Conservation (phyloP, 1,139 yeast genomes). For the Saccharomyces hybrid region DNA sequence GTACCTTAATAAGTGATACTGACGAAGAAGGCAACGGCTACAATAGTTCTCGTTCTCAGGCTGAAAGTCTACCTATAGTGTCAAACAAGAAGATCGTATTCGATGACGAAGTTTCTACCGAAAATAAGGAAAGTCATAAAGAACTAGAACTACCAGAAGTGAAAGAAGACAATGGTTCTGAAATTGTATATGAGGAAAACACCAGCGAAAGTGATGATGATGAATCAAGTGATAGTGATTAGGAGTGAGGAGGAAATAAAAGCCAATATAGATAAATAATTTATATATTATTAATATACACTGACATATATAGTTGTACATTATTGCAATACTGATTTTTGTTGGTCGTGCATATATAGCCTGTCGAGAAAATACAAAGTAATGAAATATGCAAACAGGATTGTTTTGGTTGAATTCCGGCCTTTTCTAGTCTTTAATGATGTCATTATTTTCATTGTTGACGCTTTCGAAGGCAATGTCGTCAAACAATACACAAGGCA, state of each 20-base stretch:
- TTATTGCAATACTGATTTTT: not conserved
- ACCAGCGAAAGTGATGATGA: constrained; percentile 25
- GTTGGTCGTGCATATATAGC: not conserved
- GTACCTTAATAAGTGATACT: constrained; percentile 47
- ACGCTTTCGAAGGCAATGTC: no score
- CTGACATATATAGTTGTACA: not conserved
- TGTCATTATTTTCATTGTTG: no score
- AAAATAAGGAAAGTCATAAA: constrained; percentile 31
- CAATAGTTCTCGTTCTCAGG: constrained; percentile 22
- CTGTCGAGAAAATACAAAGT: no score
- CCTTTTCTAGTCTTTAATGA: no score
- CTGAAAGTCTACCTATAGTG: constrained; percentile 34
- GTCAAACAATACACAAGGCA: no score
- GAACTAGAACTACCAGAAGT: constrained; percentile 28
- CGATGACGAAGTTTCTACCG: constrained; percentile 34
- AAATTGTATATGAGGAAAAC: constrained; percentile 29
- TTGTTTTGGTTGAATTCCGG: no score
- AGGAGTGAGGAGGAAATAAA: not conserved
- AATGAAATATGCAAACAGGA: not conserved
- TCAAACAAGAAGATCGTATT: constrained; percentile 36
- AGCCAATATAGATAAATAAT: not conserved
- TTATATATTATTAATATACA: not conserved
- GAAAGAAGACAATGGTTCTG: constrained; percentile 30
- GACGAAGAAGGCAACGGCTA: constrained; percentile 10
- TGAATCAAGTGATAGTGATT: constrained; percentile 27